phyloP scores from a whole-genome alignment of 108 stramenopile genomes.

The Fragilariopsis cylindrus region DNA sequence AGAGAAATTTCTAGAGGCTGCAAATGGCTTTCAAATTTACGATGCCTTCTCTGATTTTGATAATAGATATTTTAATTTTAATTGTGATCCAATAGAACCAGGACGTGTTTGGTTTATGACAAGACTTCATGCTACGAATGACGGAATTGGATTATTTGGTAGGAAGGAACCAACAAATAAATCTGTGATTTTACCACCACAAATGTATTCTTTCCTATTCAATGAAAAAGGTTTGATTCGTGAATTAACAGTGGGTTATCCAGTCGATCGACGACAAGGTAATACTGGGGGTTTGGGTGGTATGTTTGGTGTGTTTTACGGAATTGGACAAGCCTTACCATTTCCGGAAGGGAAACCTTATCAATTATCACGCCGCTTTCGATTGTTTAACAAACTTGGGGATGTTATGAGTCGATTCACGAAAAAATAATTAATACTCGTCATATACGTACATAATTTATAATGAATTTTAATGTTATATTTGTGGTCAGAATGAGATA shows the following conservation, averaged over 20 bases:
- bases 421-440: background rate
- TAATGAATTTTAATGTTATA: too few species aligned
- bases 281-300: conserved; percentile 87
- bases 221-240: conserved; percentile 58
- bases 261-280: conserved; percentile 71
- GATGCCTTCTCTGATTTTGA: conserved; percentile 61
- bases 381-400: conserved; percentile 14
- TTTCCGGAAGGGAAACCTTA: conserved; percentile 75
- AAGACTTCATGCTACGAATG: conserved; percentile 29
- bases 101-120: conserved; percentile 62
- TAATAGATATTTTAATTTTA: conserved; percentile 51
- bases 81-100: conserved; percentile 66
- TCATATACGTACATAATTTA: too few species aligned
- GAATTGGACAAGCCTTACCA: conserved; percentile 67
- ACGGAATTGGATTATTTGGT: conserved; percentile 47
- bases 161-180: conserved; percentile 35
- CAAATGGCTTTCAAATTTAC: conserved; percentile 53
- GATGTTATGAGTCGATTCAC: background rate
- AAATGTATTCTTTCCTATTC: conserved; percentile 42
- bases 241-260: conserved; percentile 74
- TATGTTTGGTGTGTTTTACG: conserved; percentile 81
- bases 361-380: conserved; percentile 59
- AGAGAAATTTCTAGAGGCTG: conserved; percentile 62
- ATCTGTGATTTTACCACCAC: conserved; percentile 53
- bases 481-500: too few species aligned